Conservation (phyloP, 768 basidiomycete genomes). For the Podaxis sp. region DNA sequence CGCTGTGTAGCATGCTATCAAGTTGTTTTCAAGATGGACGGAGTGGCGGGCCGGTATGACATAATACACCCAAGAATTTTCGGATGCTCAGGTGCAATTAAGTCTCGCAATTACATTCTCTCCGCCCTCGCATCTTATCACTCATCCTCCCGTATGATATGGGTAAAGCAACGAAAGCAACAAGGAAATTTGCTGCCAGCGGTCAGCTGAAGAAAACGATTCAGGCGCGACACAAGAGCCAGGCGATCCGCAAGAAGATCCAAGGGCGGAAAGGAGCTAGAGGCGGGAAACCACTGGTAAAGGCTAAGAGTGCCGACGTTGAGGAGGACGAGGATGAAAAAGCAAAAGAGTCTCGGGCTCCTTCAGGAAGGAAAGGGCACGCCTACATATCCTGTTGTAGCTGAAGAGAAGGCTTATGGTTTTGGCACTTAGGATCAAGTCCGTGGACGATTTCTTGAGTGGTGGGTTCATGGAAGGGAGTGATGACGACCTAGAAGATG, state of each 20-base stretch:
- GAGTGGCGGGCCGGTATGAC: background rate
- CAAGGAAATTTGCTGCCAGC: conserved; percentile 83
- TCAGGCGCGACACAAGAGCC: conserved; percentile 74
- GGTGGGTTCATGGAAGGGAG: conserved; percentile 69
- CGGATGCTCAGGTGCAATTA: background rate
- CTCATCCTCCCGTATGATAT: conserved; percentile 17
- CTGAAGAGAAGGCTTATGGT: background rate
- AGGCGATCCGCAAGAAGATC: conserved; percentile 68
- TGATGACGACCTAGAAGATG: conserved; percentile 40
- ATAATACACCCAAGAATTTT: conserved; percentile 5
- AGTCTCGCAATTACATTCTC: background rate
- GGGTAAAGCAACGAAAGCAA: conserved; percentile 65
- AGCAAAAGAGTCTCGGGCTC: conserved; percentile 15
- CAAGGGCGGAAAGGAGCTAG: conserved; percentile 52
- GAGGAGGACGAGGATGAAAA: conserved; percentile 33
- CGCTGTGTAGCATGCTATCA: background rate
- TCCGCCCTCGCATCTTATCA: background rate
- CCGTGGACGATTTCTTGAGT: conserved; percentile 73
- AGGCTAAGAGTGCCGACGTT: conserved; percentile 27
- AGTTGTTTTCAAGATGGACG: background rate
- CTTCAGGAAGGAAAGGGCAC: conserved; percentile 1
- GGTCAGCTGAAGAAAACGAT: conserved; percentile 89
- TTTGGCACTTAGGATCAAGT: conserved; percentile 46
- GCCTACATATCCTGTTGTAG: background rate
- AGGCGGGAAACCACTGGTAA: conserved; percentile 24